Evolutionary conservation across 2,329 filamentous ascomycete species (phyloP).

Genomic region (Trichophyton verrucosum): DNA sequence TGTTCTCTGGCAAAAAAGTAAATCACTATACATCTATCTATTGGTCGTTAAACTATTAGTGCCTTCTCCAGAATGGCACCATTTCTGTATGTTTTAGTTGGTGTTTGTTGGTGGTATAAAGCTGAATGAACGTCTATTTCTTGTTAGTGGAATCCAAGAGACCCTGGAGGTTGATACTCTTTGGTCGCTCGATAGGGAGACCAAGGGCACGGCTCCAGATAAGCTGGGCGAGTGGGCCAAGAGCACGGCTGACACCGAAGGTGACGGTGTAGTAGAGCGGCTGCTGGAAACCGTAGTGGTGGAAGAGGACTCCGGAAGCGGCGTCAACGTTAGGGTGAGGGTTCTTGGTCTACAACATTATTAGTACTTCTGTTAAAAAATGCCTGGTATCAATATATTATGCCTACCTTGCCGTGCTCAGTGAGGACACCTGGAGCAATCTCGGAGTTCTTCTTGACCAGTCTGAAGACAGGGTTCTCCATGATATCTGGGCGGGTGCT

Average conservation of each 20-base stretch:
- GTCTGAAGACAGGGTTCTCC: slow-evolving; percentile 76
- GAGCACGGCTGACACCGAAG: slow-evolving; percentile 53
- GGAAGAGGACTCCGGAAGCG: slow-evolving; percentile 84
- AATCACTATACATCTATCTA: background rate
- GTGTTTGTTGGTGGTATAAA: background rate
- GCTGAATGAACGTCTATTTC: background rate
- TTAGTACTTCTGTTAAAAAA: slow-evolving; percentile 15
- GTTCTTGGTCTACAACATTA: slow-evolving; percentile 62
- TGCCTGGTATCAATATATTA: background rate
- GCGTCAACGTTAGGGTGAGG: slow-evolving; percentile 96
- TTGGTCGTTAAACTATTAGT: background rate
- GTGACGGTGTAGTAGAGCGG: slow-evolving; percentile 82
- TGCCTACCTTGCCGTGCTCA: slow-evolving; percentile 70
- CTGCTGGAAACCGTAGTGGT: slow-evolving; percentile 96
- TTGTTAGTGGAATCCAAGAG: slow-evolving; percentile 52
- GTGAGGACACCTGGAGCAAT: slow-evolving; percentile 82
- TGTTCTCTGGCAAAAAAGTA: background rate
- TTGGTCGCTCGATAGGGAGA: slow-evolving; percentile 90
- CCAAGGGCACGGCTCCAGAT: slow-evolving; percentile 93
- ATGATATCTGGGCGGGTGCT: slow-evolving; percentile 72
- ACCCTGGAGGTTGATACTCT: slow-evolving; percentile 89
- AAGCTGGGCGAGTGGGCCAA: slow-evolving; percentile 85
- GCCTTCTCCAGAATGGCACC: background rate
- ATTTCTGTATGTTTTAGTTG: background rate
- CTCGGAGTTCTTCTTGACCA: slow-evolving; percentile 86